Conservation (phyloP, 345 rosid species). For the Eucalyptus coolabah region DNA sequence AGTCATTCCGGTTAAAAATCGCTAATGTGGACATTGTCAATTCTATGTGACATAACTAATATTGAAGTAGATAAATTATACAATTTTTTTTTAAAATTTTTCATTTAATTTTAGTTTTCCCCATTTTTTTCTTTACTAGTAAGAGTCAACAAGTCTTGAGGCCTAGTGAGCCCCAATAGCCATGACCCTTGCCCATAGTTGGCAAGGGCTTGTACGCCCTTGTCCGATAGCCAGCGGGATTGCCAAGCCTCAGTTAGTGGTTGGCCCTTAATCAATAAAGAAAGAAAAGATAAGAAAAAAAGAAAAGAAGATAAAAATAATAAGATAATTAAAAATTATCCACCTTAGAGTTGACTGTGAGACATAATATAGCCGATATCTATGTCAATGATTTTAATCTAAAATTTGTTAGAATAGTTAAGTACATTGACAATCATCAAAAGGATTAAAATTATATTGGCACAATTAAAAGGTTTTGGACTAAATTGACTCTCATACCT, state of each 20-base stretch:
- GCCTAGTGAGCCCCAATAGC: background rate
- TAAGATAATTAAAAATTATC: background rate
- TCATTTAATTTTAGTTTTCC: background rate
- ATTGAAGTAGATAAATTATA: background rate
- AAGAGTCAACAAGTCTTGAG: rapidly evolving
- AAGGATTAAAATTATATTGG: background rate
- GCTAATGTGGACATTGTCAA: rapidly evolving
- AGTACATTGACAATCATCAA: background rate
- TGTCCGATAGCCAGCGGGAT: rapidly evolving
- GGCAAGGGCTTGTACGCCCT: too few relatives aligned
- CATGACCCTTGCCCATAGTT: background rate
- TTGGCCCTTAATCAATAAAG: background rate
- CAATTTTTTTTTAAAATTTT: background rate
- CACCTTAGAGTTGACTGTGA: rapidly evolving
- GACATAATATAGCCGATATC: rapidly evolving
- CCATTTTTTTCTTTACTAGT: rapidly evolving
- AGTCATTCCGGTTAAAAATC: rapidly evolving
- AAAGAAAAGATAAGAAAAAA: background rate
- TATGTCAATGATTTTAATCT: rapidly evolving
- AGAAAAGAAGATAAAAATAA: background rate
- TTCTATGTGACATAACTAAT: rapidly evolving
- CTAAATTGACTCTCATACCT: rapidly evolving
- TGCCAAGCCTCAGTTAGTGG: background rate
- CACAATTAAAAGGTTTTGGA: background rate
- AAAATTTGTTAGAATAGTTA: background rate